Percentiles rank a stretch among this genome's conserved stretches.
Evolutionary conservation across 1,284 basidiomycete genomes (phyloP).

Genomic region (Chiua sp.): DNA sequence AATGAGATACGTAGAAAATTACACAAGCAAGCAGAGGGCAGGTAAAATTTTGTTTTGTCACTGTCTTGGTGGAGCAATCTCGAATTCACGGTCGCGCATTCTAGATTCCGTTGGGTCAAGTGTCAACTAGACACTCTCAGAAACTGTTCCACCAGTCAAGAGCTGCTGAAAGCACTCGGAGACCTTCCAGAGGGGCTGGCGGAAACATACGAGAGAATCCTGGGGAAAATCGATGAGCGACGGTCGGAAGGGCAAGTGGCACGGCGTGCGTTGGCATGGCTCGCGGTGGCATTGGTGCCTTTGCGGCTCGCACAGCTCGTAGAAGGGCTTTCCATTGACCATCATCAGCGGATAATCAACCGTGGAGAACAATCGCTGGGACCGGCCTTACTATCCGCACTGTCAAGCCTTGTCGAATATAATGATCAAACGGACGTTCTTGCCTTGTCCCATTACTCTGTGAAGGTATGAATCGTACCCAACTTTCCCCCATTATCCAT

Average conservation of each 20-base stretch:
- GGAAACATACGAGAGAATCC: too few relatives aligned
- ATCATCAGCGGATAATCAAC: not conserved
- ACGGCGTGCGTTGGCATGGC: slow-evolving; percentile 1
- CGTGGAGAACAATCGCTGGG: not conserved
- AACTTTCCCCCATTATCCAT: not conserved
- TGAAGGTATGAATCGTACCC: not conserved
- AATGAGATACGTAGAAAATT: not conserved
- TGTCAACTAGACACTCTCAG: slow-evolving; percentile 9
- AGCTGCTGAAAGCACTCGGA: not conserved
- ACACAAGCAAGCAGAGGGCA: slow-evolving; percentile 1
- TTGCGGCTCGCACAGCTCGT: slow-evolving; percentile 1
- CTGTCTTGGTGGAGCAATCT: too few relatives aligned
- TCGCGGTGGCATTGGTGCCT: slow-evolving; percentile 1
- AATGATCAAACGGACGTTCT: not conserved
- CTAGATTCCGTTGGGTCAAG: slow-evolving; percentile 9
- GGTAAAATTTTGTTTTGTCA: not conserved
- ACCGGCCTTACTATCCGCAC: not conserved
- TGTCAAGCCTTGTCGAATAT: slow-evolving; percentile 9
- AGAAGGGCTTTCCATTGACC: not conserved
- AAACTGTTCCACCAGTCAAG: not conserved
- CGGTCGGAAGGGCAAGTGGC: not conserved
- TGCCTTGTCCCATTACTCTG: slow-evolving; percentile 1
- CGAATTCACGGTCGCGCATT: not conserved
- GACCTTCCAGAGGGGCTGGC: too few relatives aligned
- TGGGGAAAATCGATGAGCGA: not conserved